phyloP scores from a whole-genome alignment of 768 basidiomycete species.

The Lactarius hengduanensis region DNA sequence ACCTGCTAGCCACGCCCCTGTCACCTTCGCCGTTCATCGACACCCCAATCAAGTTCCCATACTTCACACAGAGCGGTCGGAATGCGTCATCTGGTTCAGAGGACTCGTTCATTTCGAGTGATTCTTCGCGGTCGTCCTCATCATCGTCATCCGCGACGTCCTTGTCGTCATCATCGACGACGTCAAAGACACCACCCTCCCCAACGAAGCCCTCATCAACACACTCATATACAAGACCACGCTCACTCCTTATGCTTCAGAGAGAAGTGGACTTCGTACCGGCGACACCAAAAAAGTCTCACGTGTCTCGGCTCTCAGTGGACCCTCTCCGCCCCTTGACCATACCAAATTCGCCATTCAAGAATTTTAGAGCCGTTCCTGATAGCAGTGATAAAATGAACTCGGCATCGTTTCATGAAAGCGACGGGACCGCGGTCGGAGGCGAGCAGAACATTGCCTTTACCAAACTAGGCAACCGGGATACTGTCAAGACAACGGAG shows the following conservation, averaged over 20 bases:
- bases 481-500: constrained; percentile 53
- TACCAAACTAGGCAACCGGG: constrained; percentile 27
- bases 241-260: constrained; percentile 61
- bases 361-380: constrained; percentile 16
- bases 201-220: constrained; percentile 25
- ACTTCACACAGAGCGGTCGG: constrained; percentile 23
- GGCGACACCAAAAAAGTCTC: constrained; percentile 62
- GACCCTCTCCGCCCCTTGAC: constrained; percentile 29
- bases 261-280: constrained; percentile 75
- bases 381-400: not conserved
- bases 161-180: constrained; percentile 36
- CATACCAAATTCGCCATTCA: constrained; percentile 21
- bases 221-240: constrained; percentile 38
- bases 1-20: constrained; percentile 42
- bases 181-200: constrained; percentile 21
- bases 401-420: constrained; percentile 7
- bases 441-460: constrained; percentile 26
- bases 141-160: constrained; percentile 31
- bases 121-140: constrained; percentile 25
- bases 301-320: constrained; percentile 36
- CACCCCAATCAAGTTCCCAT: constrained; percentile 30
- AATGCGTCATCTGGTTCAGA: constrained; percentile 30
- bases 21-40: constrained; percentile 30
- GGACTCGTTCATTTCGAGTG: constrained; percentile 23
- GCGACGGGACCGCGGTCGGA: constrained; percentile 22